phyloP scores from a whole-genome alignment of 305 asterid species.

The Rubia peregrina region DNA sequence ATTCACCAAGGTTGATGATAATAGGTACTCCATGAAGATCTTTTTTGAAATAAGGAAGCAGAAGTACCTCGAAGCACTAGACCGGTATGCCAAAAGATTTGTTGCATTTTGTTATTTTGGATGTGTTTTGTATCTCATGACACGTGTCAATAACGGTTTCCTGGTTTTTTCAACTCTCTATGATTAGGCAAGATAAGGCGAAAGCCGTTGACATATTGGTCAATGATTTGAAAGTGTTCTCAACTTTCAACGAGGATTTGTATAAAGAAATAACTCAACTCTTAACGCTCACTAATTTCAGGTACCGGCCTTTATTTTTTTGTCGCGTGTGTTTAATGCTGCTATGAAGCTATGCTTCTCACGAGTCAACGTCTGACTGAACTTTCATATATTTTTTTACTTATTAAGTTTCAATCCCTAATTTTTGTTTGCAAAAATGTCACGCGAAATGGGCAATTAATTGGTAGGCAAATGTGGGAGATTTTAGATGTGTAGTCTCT shows the following conservation, averaged over 20 bases:
- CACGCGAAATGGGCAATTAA: not conserved
- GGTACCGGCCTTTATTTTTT: slow-evolving; percentile 31
- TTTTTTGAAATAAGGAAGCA: slow-evolving; percentile 39
- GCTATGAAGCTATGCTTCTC: not conserved
- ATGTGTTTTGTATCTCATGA: not conserved
- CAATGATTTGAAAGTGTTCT: slow-evolving; percentile 71
- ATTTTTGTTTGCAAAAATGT: not conserved
- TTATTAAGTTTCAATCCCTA: not conserved
- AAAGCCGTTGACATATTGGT: slow-evolving; percentile 81
- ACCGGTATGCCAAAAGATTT: slow-evolving; percentile 16
- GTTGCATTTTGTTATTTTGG: not conserved
- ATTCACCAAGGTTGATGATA: slow-evolving; percentile 37
- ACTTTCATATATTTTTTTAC: not conserved
- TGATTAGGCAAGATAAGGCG: slow-evolving; percentile 62
- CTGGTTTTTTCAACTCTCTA: slow-evolving; percentile 2
- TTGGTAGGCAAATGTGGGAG: not conserved
- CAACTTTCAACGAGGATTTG: slow-evolving; percentile 76
- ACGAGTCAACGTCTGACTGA: not conserved
- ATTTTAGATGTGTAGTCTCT: not conserved
- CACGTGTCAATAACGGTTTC: not conserved
- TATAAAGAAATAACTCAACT: slow-evolving; percentile 82
- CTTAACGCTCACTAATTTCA: slow-evolving; percentile 66
- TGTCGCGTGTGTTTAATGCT: not conserved
- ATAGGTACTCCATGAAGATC: slow-evolving; percentile 37
- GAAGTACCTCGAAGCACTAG: slow-evolving; percentile 38